A percentile compares a stretch with the other conserved stretches of the same genome.
Conservation (phyloP, 345 rosid genomes). For the Passiflora organensis region DNA sequence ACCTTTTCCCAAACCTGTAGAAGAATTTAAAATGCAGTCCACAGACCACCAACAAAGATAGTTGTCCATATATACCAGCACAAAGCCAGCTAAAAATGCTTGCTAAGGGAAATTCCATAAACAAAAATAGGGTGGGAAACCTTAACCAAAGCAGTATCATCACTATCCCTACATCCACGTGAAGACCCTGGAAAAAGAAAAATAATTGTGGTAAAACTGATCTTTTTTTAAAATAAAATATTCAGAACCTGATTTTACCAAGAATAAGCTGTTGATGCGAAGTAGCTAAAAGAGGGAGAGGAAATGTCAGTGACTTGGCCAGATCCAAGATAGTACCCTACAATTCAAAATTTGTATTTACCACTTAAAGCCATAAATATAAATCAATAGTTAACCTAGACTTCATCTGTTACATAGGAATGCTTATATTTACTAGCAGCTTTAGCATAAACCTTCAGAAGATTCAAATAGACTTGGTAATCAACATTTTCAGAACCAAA, state of each 20-base stretch:
- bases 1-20: slow-evolving; percentile 68
- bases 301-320: slow-evolving; percentile 71
- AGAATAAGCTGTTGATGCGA: slow-evolving; percentile 74
- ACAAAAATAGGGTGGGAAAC: slow-evolving; percentile 17
- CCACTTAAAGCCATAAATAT: too few species aligned
- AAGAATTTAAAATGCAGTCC: slow-evolving; percentile 4
- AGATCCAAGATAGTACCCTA: slow-evolving; percentile 58
- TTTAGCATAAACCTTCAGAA: neutral
- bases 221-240: neutral
- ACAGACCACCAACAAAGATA: neutral
- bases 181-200: slow-evolving; percentile 44
- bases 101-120: neutral
- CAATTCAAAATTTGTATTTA: slow-evolving; percentile 23
- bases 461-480: too few species aligned
- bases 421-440: too few species aligned
- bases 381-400: too few species aligned
- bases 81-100: neutral
- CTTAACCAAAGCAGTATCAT: slow-evolving; percentile 48
- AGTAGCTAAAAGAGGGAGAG: slow-evolving; percentile 70
- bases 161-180: slow-evolving; percentile 37
- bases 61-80: neutral
- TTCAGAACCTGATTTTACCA: slow-evolving; percentile 37
- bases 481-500: too few species aligned
- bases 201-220: slow-evolving; percentile 1
- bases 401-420: too few species aligned